These are phyloP conservation scores for Gloeopeniophorella convolvens DNA, from an alignment of 768 basidiomycete species.

Conservation along the genomic window DNA sequence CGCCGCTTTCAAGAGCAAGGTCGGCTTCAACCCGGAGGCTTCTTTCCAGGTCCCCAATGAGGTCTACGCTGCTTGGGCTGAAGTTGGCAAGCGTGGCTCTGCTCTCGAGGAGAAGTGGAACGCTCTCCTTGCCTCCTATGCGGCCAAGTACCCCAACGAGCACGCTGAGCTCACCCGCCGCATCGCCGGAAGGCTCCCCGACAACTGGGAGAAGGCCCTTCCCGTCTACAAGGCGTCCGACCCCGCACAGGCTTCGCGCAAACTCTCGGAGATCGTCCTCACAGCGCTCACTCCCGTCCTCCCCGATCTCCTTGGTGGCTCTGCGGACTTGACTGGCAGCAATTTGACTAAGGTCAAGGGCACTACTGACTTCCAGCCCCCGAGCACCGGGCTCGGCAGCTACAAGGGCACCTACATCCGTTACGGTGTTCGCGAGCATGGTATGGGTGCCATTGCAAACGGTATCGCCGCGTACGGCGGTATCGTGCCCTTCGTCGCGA, in stretches of 20 bases:
- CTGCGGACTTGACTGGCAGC: slow-evolving; percentile 87
- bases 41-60: slow-evolving; percentile 73
- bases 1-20: slow-evolving; percentile 71
- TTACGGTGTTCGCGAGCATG: slow-evolving; percentile 97
- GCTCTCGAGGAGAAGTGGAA: slow-evolving; percentile 72
- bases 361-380: slow-evolving; percentile 88
- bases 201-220: slow-evolving; percentile 79
- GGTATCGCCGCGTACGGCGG: slow-evolving; percentile 87
- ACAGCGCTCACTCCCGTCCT: slow-evolving; percentile 65
- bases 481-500: slow-evolving; percentile 85
- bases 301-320: slow-evolving; percentile 85
- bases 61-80: slow-evolving; percentile 61
- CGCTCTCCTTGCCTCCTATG: slow-evolving; percentile 58
- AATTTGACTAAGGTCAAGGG: slow-evolving; percentile 86
- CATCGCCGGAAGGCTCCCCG: slow-evolving; percentile 74
- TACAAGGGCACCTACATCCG: slow-evolving; percentile 90
- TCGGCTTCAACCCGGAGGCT: slow-evolving; percentile 72
- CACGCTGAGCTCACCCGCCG: slow-evolving; percentile 83
- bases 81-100: slow-evolving; percentile 66
- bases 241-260: slow-evolving; percentile 83
- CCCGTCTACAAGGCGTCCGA: slow-evolving; percentile 83
- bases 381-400: slow-evolving; percentile 73
- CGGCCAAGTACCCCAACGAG: slow-evolving; percentile 73
- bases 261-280: slow-evolving; percentile 86
- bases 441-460: slow-evolving; percentile 93